phyloP scores from a whole-genome alignment of 2,329 filamentous ascomycete species.

The Xenoacremonium recifei region DNA sequence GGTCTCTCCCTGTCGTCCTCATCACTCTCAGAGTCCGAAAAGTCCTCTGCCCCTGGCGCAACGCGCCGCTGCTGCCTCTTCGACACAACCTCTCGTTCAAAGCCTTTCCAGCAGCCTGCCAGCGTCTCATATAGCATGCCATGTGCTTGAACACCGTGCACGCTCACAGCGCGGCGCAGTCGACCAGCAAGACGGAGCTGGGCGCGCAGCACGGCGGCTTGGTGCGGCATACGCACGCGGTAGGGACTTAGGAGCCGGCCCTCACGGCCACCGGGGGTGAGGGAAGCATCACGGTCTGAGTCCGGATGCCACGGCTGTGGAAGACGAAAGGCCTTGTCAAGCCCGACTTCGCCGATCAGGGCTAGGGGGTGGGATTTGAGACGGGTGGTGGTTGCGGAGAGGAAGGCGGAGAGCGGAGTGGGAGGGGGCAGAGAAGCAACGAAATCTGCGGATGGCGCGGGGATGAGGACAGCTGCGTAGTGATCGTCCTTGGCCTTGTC shows the following conservation, averaged over 20 bases:
- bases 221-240: conserved; percentile 67
- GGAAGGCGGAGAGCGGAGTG: conserved; percentile 55
- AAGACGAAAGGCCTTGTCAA: conserved; percentile 76
- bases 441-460: conserved; percentile 43
- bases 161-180: conserved; percentile 61
- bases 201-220: conserved; percentile 61
- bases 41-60: conserved; percentile 47
- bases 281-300: conserved; percentile 25
- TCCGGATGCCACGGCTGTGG: conserved; percentile 55
- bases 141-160: conserved; percentile 76
- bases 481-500: conserved; percentile 50
- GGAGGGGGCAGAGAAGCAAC: conserved; percentile 57
- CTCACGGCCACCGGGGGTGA: conserved; percentile 71
- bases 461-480: conserved; percentile 66
- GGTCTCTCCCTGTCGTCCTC: conserved; percentile 45
- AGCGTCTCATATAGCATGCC: conserved; percentile 67
- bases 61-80: conserved; percentile 55
- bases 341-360: conserved; percentile 73
- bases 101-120: conserved; percentile 65
- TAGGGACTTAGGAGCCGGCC: conserved; percentile 66
- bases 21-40: conserved; percentile 38
- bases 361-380: conserved; percentile 60
- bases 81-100: conserved; percentile 61
- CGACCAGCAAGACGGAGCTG: conserved; percentile 73
- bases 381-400: conserved; percentile 53